phyloP scores from a whole-genome alignment of 768 basidiomycete genomes.

The Boletus coccyginus region DNA sequence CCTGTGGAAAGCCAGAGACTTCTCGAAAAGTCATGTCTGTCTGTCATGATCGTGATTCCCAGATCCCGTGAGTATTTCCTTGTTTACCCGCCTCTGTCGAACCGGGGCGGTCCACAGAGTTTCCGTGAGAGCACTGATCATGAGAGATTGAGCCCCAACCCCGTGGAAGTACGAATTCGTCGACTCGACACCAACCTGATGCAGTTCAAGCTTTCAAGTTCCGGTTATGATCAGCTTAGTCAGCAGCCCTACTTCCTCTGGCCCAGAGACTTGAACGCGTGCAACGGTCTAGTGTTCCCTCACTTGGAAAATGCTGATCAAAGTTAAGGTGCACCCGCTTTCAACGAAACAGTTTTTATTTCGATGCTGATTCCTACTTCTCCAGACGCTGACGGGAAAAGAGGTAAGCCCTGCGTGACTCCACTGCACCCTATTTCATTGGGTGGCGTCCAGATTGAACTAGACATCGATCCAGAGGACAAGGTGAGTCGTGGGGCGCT shows the following conservation, averaged over 20 bases:
- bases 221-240: constrained; percentile 1
- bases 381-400: constrained; percentile 75
- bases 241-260: constrained; percentile 1
- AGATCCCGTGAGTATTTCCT: not conserved
- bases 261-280: not conserved
- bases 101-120: too few species aligned
- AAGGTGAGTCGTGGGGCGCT: constrained; percentile 48
- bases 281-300: not conserved
- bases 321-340: constrained; percentile 20
- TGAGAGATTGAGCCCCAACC: too few species aligned
- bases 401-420: constrained; percentile 55
- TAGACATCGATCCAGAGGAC: constrained; percentile 90
- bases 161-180: too few species aligned
- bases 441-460: constrained; percentile 66
- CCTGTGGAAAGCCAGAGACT: not conserved
- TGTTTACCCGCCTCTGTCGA: too few species aligned
- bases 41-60: not conserved
- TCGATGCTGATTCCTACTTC: not conserved
- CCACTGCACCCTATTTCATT: constrained; percentile 3
- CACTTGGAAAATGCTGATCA: constrained; percentile 22
- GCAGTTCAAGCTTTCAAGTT: too few species aligned
- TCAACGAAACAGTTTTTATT: not conserved
- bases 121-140: too few species aligned
- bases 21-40: not conserved
- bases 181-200: too few species aligned